Percentiles rank a stretch among this genome's conserved stretches.
Conservation (phyloP, 345 rosid genomes). For the Salix udensis region DNA sequence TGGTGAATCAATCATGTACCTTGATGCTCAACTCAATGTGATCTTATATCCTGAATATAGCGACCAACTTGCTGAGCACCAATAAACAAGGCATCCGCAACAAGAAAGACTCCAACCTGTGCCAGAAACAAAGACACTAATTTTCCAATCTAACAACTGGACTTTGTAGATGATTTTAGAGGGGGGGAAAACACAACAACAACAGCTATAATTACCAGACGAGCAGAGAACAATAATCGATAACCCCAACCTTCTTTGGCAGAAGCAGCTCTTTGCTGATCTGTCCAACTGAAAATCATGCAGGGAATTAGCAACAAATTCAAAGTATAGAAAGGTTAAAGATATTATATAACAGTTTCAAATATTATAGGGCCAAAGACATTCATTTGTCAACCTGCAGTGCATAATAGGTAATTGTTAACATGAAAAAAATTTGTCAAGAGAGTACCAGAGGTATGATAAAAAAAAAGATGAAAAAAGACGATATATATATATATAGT, state of each 20-base stretch:
- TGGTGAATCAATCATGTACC: constrained; percentile 8
- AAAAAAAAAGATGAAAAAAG: too few species aligned
- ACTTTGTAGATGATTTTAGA: background rate
- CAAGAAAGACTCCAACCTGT: constrained; percentile 68
- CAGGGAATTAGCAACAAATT: constrained; percentile 2
- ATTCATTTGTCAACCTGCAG: background rate
- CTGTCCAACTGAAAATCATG: constrained; percentile 69
- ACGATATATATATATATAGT: too few species aligned
- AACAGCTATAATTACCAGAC: constrained; percentile 49
- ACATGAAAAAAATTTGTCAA: background rate
- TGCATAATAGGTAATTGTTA: background rate
- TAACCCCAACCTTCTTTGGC: constrained; percentile 94
- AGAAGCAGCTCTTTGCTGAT: constrained; percentile 86
- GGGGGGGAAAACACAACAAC: background rate
- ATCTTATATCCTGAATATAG: constrained; percentile 63
- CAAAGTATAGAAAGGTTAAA: background rate
- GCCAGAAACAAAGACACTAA: constrained; percentile 9
- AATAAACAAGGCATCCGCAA: constrained; percentile 72
- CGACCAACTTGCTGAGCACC: constrained; percentile 70
- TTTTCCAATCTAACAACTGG: constrained; percentile 4
- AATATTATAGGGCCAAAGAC: background rate
- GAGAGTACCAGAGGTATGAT: too few species aligned
- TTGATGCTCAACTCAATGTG: constrained; percentile 42
- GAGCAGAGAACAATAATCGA: constrained; percentile 64
- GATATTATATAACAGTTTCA: background rate